Percentiles rank a stretch among this genome's conserved stretches.
phyloP scores from a whole-genome alignment of 305 asterid species.

The Fraxinus nigra region DNA sequence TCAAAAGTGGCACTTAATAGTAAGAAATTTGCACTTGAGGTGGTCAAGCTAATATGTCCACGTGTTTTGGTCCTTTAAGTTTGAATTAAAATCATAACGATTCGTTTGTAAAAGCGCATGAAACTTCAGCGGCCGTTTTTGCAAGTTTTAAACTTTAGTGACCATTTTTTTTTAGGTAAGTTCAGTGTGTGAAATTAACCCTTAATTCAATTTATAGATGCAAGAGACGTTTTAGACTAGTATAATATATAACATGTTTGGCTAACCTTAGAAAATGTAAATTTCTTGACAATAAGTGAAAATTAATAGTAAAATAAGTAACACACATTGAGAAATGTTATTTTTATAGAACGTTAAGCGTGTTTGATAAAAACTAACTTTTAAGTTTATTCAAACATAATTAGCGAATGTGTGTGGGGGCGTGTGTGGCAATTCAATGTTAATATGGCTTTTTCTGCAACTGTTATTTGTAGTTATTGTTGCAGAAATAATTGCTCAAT shows the following conservation, averaged over 20 bases:
- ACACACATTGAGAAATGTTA: neutral
- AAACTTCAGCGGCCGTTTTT: too few species aligned
- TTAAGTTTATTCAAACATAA: neutral
- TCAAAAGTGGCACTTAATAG: too few species aligned
- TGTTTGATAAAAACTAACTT: neutral
- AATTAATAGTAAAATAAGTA: neutral
- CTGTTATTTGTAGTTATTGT: neutral
- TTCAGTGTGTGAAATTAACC: too few species aligned
- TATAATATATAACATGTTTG: neutral
- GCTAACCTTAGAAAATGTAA: neutral
- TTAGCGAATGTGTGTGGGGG: too few species aligned
- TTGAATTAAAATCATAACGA: too few species aligned
- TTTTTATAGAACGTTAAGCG: neutral
- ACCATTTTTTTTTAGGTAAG: too few species aligned
- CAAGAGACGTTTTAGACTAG: too few species aligned
- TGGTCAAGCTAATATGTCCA: too few species aligned
- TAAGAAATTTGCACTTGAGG: too few species aligned
- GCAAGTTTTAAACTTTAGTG: too few species aligned
- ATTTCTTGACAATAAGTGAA: neutral
- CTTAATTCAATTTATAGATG: neutral
- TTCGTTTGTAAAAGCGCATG: too few species aligned
- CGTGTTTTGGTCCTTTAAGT: too few species aligned
- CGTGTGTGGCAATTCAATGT: neutral
- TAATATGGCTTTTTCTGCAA: neutral
- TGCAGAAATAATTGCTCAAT: neutral